A percentile compares a stretch with the other conserved stretches of the same genome.
Conservation (phyloP, 768 basidiomycete genomes). For the Boletus pseudopeckii region DNA sequence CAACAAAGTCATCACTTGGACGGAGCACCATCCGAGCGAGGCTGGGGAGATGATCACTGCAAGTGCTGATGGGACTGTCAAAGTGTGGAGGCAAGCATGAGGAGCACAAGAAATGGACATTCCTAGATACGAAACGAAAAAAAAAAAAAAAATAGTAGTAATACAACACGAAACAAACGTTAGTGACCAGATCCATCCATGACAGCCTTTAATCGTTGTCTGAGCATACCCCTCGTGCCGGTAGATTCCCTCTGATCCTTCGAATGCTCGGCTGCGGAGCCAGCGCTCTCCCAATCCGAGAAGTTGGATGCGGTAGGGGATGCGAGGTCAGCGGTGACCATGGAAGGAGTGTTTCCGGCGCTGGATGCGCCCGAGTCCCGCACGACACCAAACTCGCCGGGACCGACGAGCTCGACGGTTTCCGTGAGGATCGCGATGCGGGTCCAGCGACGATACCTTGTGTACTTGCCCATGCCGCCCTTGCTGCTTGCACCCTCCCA, state of each 20-base stretch:
- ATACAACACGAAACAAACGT: slow-evolving; percentile 18
- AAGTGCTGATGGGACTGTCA: slow-evolving; percentile 87
- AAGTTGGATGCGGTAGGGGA: slow-evolving; percentile 30
- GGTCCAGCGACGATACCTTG: slow-evolving; percentile 82
- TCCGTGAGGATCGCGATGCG: slow-evolving; percentile 78
- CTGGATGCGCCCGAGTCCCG: slow-evolving; percentile 26
- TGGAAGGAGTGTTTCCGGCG: slow-evolving; percentile 17
- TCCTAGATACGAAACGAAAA: not conserved
- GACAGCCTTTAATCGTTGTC: slow-evolving; percentile 30
- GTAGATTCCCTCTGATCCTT: slow-evolving; percentile 19
- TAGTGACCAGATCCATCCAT: slow-evolving; percentile 28
- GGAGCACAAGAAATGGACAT: not conserved
- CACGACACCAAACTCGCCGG: slow-evolving; percentile 30
- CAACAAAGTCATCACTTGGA: slow-evolving; percentile 85
- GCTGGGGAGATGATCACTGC: slow-evolving; percentile 83
- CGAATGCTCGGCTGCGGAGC: slow-evolving; percentile 21
- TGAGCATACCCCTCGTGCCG: slow-evolving; percentile 19
- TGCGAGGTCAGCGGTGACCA: slow-evolving; percentile 20
- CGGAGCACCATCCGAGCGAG: slow-evolving; percentile 83
- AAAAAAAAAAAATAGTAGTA: slow-evolving; percentile 3
- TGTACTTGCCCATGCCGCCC: slow-evolving; percentile 91
- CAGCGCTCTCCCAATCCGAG: slow-evolving; percentile 30
- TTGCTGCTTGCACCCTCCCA: slow-evolving; percentile 78
- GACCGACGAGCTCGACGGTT: slow-evolving; percentile 54
- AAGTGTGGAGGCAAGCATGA: slow-evolving; percentile 71